phyloP scores from a whole-genome alignment of 345 rosid species.

The Jatropha curcas region DNA sequence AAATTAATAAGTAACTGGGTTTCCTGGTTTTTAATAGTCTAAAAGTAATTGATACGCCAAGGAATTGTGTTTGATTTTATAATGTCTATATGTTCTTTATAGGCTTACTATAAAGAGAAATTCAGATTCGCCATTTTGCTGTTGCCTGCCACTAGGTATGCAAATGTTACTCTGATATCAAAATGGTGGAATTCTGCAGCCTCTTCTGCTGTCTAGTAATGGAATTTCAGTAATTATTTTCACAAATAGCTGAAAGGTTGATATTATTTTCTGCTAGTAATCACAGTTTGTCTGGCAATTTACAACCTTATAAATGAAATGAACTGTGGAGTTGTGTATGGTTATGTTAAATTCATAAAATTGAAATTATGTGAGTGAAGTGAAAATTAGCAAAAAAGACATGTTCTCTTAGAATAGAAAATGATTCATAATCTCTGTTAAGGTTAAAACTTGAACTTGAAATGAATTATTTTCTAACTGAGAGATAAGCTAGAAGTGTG shows the following conservation, averaged over 20 bases:
- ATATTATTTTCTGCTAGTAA: background rate
- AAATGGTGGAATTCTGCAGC: background rate
- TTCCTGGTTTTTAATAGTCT: background rate
- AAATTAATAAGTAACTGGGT: constrained; percentile 46
- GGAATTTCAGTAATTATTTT: background rate
- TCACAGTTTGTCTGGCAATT: background rate
- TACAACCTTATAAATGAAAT: too few relatives aligned
- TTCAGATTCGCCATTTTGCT: background rate
- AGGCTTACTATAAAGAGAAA: background rate
- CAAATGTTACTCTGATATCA: background rate
- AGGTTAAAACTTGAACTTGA: too few relatives aligned
- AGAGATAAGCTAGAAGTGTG: background rate
- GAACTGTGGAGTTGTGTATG: too few relatives aligned
- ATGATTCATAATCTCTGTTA: background rate
- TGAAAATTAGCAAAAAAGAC: too few relatives aligned
- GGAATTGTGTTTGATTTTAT: background rate
- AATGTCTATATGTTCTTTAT: background rate
- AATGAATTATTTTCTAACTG: too few relatives aligned
- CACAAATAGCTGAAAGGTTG: background rate
- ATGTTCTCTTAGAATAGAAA: background rate
- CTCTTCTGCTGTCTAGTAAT: background rate
- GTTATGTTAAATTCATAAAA: too few relatives aligned
- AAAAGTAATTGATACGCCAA: background rate
- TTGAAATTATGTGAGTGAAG: too few relatives aligned
- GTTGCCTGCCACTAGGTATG: background rate